Evolutionary conservation across 371 early-diverging fungal genomes (phyloP), one percentile per base, ranked within the genome.

Genomic region (Chytridiales sp.): DNA sequence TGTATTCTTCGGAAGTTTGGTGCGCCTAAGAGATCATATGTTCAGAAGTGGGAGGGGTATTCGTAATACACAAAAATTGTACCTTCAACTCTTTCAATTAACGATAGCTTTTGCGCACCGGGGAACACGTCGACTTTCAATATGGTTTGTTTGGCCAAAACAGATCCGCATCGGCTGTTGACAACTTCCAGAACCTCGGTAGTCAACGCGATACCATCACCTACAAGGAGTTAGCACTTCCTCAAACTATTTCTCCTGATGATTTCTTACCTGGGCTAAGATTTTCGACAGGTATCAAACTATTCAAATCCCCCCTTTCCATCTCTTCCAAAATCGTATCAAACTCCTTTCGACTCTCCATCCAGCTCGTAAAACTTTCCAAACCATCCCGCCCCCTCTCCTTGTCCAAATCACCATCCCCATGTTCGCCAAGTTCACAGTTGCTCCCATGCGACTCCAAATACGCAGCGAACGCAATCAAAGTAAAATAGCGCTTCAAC

Each of bases 121-220:
- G 86, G 88, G 69, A 87, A 88, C 24, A 84, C 78, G 54, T 87
- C 88, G 44, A 62, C 70, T 62, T 88, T 88, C 43, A 88, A 56
- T 47, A 88, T 88, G 0, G 85, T 86, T 38, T 81, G 78, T 38
- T 80, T 79, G 0, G 82, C 82, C 38, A 88, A 69, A 0, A 88
- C 87, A 35, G 80, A 80, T 22, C 88, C 88, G 44, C 73, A 64
- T 3, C 88, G 69, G 5, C 64, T 41, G 39, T 70, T 75, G 2
- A 88, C 85, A 0, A 86, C 87, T 0, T 76, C 62, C 63, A 82
- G 59, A 5, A 88, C 86, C 61, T 88, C 88, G 38, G 71, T 72
- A 0, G 83, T 74, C 5, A 85, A 61, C 0, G 88, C 87, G 31
- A 88, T 72, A 15, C 87, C 88, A 63, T 87, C 87, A 13, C 74